Evolutionary conservation across 345 rosid genomes (phyloP).

Genomic region (Citrus unshiu): DNA sequence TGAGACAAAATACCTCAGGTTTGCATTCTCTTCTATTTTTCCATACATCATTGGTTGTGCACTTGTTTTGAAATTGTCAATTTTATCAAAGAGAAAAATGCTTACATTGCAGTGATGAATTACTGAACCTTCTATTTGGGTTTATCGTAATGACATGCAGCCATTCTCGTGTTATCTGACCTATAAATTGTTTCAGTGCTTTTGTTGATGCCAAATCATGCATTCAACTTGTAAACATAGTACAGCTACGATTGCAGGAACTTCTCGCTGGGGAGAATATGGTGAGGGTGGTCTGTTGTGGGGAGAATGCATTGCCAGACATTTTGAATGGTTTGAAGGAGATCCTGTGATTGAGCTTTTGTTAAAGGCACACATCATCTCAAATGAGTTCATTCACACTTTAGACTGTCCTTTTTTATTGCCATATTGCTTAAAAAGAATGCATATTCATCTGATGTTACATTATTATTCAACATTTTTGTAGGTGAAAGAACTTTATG

Average conservation of each 20-base stretch:
- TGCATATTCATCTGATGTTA: not conserved
- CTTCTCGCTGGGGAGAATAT: conserved; percentile 95
- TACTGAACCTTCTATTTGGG: not conserved
- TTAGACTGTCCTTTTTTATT: not conserved
- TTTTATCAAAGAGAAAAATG: not conserved
- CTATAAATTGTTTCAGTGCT: not conserved
- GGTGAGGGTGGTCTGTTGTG: conserved; percentile 95
- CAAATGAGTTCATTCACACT: conserved; percentile 1
- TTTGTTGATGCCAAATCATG: not conserved
- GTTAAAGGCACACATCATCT: conserved; percentile 43
- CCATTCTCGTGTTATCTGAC: not conserved
- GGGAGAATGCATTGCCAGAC: conserved; percentile 82
- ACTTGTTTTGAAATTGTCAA: too few species aligned
- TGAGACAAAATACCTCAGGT: conserved; percentile 85
- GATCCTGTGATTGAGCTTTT: conserved; percentile 61
- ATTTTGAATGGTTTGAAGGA: conserved; percentile 93
- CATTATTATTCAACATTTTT: not conserved
- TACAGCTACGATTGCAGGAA: conserved; percentile 45
- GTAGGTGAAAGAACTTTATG: conserved; percentile 94
- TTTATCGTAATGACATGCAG: not conserved
- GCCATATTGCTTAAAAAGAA: not conserved
- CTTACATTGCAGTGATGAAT: not conserved
- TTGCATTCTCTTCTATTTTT: conserved; percentile 9
- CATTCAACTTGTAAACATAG: conserved; percentile 2
- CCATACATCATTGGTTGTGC: too few species aligned